These are phyloP conservation scores for Ogataea ganodermae DNA, from an alignment of 805 yeast genomes.

Conservation along the genomic window DNA sequence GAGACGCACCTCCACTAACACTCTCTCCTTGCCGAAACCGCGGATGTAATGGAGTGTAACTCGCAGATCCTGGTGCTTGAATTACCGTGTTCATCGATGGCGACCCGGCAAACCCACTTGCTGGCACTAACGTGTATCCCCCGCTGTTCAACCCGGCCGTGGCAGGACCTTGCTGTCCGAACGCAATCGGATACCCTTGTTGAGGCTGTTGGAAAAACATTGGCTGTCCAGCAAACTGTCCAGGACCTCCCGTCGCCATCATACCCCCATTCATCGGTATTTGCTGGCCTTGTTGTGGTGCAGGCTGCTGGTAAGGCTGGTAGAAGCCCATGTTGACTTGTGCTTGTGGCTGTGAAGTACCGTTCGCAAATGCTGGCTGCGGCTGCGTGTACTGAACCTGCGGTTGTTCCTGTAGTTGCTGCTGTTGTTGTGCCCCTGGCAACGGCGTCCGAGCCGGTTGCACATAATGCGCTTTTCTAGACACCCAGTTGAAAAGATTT, in stretches of 20 bases:
- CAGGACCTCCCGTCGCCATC: background rate
- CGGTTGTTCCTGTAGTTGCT: constrained; percentile 8
- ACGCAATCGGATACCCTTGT: constrained; percentile 5
- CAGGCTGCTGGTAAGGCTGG: constrained; percentile 11
- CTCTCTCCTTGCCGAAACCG: constrained; percentile 19
- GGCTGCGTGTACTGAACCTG: constrained; percentile 11
- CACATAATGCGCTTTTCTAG: constrained; percentile 4
- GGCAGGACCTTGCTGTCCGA: constrained; percentile 2
- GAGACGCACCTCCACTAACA: constrained; percentile 2
- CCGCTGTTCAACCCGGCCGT: background rate
- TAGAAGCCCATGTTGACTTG: constrained; percentile 4
- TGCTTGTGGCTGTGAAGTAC: constrained; percentile 1
- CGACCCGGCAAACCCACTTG: constrained; percentile 3
- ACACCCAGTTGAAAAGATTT: constrained; percentile 26
- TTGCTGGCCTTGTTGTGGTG: constrained; percentile 6
- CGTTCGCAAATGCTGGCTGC: constrained; percentile 5
- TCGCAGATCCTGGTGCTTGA: constrained; percentile 3
- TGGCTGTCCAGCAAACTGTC: constrained; percentile 5
- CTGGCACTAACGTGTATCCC: constrained; percentile 14
- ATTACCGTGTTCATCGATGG: background rate
- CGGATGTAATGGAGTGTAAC: constrained; percentile 20
- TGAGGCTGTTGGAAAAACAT: constrained; percentile 8
- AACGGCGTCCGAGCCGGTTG: background rate
- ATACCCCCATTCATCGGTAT: background rate
- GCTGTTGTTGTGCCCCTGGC: constrained; percentile 2